These are phyloP conservation scores for Atalantia buxifolia DNA, from an alignment of 345 rosid species.

Conservation along the genomic window DNA sequence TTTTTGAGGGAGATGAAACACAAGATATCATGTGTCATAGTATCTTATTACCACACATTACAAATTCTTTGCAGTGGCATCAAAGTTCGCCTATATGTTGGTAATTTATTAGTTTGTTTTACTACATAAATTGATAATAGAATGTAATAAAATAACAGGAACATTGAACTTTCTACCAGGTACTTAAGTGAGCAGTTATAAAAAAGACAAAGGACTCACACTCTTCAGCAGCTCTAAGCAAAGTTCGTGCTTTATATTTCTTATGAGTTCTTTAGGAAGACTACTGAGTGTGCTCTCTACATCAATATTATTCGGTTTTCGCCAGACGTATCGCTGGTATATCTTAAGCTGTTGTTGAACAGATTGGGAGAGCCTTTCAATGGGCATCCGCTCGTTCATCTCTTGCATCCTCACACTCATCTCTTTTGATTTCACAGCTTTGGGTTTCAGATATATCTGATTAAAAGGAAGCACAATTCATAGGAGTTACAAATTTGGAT, in stretches of 20 bases:
- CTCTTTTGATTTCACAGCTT: neutral
- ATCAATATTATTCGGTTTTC: neutral
- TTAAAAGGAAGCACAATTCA: neutral
- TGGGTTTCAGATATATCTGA: neutral
- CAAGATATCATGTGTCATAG: too few species aligned
- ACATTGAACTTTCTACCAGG: neutral
- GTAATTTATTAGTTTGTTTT: too few species aligned
- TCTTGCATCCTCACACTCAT: neutral
- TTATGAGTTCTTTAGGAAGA: constrained; percentile 5
- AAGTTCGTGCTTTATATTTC: neutral
- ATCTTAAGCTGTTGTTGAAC: neutral
- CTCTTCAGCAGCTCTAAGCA: neutral
- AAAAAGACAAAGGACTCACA: neutral
- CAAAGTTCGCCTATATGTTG: too few species aligned
- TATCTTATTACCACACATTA: too few species aligned
- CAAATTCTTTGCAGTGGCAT: too few species aligned
- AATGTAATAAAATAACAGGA: neutral
- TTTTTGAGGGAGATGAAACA: too few species aligned
- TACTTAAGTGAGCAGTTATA: too few species aligned
- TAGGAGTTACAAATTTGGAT: neutral
- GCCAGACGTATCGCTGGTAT: neutral
- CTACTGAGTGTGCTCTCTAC: neutral
- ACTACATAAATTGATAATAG: too few species aligned
- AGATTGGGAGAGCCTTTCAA: neutral
- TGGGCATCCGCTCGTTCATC: neutral